Evolutionary conservation across 352 stramenopile genomes (phyloP), one percentile per base, ranked within the genome.

Genomic region (Phytophthora cajani): DNA sequence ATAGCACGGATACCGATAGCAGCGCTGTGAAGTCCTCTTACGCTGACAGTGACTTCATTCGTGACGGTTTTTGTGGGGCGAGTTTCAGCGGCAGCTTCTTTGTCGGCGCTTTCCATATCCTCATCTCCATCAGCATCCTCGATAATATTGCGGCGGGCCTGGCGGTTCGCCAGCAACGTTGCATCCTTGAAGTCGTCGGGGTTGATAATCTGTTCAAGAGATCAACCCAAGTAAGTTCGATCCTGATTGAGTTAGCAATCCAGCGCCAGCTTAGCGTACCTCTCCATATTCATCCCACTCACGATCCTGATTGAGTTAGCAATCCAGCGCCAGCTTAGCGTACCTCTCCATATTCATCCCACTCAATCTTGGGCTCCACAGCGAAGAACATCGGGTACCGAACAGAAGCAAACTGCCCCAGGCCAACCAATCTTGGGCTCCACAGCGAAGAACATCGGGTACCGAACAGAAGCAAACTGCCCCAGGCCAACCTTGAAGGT

Each of bases 261-360:
- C 8, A 36, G 30, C 30, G 30, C 30, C 30, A 7, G 7, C 36
- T 14, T 16, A 17, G 25, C 32, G 16, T 47, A 92, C 85, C 78
- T 97, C 90, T 67, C 90, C 90, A 54, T 97, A 97, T 63, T 97
- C 88, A 52, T 97, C 90, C 87, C 88, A 97, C 56, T 97, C 88
- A n/a, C 30, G 7, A 36, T 36, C 30, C 30, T 36, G 1, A 36
- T 36, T 11, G 8, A 11, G 30, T 36, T 36, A 3, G 0, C 30
- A 36, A 36, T 36, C 30, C 8, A 36, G 30, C 30, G 30, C 30
- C 30, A 7, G 7, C 36, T 14, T 16, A 17, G 25, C 32, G 16
- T 47, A 92, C 85, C 78, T 97, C 90, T 67, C 90, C 90, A 54
- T 97, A 97, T 63, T 97, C 88, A 52, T 97, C 90, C 87, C 88